Evolutionary conservation across 2,329 filamentous ascomycete genomes (phyloP).

Genomic region (Sordariomycetes sp.): DNA sequence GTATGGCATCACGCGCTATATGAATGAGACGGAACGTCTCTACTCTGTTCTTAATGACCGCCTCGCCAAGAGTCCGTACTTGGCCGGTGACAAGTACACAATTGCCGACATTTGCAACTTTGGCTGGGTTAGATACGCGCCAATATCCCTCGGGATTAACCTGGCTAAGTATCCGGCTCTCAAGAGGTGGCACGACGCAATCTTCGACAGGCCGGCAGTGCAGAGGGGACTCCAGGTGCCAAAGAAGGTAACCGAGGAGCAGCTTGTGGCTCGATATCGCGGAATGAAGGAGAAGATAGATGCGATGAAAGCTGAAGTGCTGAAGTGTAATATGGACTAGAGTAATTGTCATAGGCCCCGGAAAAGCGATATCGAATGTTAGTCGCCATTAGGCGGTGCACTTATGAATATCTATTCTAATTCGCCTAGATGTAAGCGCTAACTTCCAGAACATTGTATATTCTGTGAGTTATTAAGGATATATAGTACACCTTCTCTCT

Average conservation of each 20-base stretch:
- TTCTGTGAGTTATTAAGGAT: too few species aligned
- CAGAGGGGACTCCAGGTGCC: background rate
- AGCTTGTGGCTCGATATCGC: background rate
- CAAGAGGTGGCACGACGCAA: background rate
- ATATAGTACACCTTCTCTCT: too few species aligned
- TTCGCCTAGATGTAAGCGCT: too few species aligned
- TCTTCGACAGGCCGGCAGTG: background rate
- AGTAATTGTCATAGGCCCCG: too few species aligned
- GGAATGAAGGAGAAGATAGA: background rate
- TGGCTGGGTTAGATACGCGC: conserved; percentile 50
- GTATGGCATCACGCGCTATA: conserved; percentile 63
- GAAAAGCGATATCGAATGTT: too few species aligned
- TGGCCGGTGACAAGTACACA: conserved; percentile 48
- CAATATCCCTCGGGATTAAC: conserved; percentile 24
- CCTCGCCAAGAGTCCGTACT: conserved; percentile 39
- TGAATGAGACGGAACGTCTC: conserved; percentile 64
- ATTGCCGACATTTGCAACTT: conserved; percentile 65
- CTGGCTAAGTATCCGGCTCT: background rate
- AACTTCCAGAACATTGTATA: too few species aligned
- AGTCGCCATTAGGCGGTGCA: too few species aligned
- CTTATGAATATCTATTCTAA: too few species aligned
- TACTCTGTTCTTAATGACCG: conserved; percentile 63
- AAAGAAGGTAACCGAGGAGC: background rate
- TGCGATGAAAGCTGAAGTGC: too few species aligned
- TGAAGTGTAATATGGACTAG: too few species aligned